Percentiles rank a stretch among this genome's conserved stretches.
These are phyloP conservation scores for Chenopodium suecicum DNA, from an alignment of 148 eudicot species.

Conservation along the genomic window DNA sequence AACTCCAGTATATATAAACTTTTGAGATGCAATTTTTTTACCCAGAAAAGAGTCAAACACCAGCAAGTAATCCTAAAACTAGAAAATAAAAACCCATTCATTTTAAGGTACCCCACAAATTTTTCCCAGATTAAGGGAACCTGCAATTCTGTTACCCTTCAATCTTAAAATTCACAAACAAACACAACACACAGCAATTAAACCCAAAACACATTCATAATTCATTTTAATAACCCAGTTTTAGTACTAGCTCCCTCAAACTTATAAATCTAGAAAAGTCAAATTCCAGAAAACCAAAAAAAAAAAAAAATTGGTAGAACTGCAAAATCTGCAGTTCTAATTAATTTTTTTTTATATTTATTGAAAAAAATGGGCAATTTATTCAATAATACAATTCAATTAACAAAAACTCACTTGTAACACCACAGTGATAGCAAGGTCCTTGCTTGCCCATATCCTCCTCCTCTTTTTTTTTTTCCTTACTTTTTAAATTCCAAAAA, in stretches of 20 bases:
- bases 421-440: constrained; percentile 99
- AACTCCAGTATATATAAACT: constrained; percentile 3
- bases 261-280: constrained; percentile 31
- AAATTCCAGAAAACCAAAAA: constrained; percentile 13
- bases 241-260: constrained; percentile 26
- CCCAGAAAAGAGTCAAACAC: constrained; percentile 27
- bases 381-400: constrained; percentile 20
- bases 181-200: constrained; percentile 18
- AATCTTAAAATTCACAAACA: constrained; percentile 24
- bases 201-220: constrained; percentile 29
- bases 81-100: constrained; percentile 13
- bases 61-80: constrained; percentile 1
- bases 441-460: constrained; percentile 95
- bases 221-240: constrained; percentile 24
- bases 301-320: constrained; percentile 5
- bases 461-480: constrained; percentile 24
- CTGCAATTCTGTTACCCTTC: constrained; percentile 22
- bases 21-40: constrained; percentile 11
- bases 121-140: constrained; percentile 25
- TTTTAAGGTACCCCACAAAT: constrained; percentile 16
- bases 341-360: background rate
- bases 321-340: constrained; percentile 1
- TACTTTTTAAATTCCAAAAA: constrained; percentile 13
- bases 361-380: constrained; percentile 7
- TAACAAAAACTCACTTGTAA: constrained; percentile 87